These are phyloP conservation scores for Citrus sp. DNA, from an alignment of 345 rosid genomes.

Conservation along the genomic window DNA sequence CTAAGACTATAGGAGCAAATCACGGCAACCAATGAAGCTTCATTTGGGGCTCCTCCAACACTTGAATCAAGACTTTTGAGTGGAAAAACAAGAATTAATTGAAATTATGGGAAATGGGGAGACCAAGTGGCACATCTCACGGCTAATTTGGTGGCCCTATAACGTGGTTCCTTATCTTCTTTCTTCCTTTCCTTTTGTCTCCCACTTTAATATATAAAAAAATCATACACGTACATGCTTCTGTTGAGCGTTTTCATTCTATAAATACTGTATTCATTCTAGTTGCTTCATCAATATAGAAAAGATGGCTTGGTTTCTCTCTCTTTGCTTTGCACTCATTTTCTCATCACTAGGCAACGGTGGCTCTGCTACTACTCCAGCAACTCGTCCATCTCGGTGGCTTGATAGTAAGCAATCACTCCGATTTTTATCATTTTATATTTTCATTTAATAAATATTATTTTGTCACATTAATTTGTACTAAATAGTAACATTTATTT, in stretches of 20 bases:
- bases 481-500: no score
- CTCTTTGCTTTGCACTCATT: slow-evolving; percentile 7
- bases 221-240: background rate
- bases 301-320: slow-evolving; percentile 21
- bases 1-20: slow-evolving; percentile 1
- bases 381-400: slow-evolving; percentile 4
- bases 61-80: background rate
- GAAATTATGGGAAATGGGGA: background rate
- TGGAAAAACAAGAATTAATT: background rate
- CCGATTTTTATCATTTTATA: no score
- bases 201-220: background rate
- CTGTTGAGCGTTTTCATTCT: background rate
- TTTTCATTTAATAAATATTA: no score
- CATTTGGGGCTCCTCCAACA: background rate
- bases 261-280: background rate
- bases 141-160: slow-evolving; percentile 21
- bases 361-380: slow-evolving; percentile 5
- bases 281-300: background rate
- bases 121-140: slow-evolving; percentile 27
- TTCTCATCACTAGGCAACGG: slow-evolving; percentile 5
- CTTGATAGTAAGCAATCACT: slow-evolving; percentile 30
- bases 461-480: background rate
- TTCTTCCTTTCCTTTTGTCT: background rate
- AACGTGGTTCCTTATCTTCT: slow-evolving; percentile 12
- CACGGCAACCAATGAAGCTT: slow-evolving; percentile 9